These are phyloP conservation scores for Trichoderma sp. DNA, from an alignment of 2,329 filamentous ascomycete species.

Conservation along the genomic window DNA sequence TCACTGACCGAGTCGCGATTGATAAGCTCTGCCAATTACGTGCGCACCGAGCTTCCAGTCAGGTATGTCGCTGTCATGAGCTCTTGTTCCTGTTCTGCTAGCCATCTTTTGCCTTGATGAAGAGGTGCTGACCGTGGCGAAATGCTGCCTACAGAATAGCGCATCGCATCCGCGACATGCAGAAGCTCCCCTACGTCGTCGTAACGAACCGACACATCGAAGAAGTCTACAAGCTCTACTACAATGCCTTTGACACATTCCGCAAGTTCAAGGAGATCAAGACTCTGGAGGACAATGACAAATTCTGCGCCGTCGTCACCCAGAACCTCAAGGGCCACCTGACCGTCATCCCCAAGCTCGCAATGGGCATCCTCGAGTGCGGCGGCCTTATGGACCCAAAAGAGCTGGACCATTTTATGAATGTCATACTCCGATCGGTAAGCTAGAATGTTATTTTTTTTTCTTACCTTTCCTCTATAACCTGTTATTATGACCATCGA, in stretches of 20 bases:
- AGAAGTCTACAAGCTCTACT: slow-evolving; percentile 95
- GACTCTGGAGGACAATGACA: slow-evolving; percentile 85
- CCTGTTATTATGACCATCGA: neutral
- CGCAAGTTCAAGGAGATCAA: slow-evolving; percentile 82
- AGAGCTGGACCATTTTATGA: slow-evolving; percentile 92
- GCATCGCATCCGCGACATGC: slow-evolving; percentile 95
- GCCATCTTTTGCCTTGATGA: neutral
- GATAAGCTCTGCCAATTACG: slow-evolving; percentile 95
- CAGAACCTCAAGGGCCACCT: slow-evolving; percentile 83
- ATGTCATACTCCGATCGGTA: slow-evolving; percentile 85
- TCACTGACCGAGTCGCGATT: slow-evolving; percentile 87
- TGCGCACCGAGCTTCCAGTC: slow-evolving; percentile 76
- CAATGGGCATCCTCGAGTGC: slow-evolving; percentile 92
- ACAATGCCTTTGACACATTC: slow-evolving; percentile 91
- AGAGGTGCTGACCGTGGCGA: neutral
- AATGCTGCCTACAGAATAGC: slow-evolving; percentile 62
- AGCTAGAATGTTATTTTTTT: slow-evolving; percentile 34
- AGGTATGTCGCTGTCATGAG: slow-evolving; percentile 27
- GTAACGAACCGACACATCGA: slow-evolving; percentile 94
- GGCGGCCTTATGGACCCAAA: slow-evolving; percentile 77
- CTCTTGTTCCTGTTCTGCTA: neutral
- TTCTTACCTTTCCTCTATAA: too few species aligned
- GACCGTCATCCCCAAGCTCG: slow-evolving; percentile 88
- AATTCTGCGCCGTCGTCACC: slow-evolving; percentile 77
- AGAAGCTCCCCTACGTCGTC: slow-evolving; percentile 91